A percentile compares a stretch with the other conserved stretches of the same genome.
phyloP scores from a whole-genome alignment of 2,329 filamentous ascomycete genomes.

The Aspergillus tubingensis region DNA sequence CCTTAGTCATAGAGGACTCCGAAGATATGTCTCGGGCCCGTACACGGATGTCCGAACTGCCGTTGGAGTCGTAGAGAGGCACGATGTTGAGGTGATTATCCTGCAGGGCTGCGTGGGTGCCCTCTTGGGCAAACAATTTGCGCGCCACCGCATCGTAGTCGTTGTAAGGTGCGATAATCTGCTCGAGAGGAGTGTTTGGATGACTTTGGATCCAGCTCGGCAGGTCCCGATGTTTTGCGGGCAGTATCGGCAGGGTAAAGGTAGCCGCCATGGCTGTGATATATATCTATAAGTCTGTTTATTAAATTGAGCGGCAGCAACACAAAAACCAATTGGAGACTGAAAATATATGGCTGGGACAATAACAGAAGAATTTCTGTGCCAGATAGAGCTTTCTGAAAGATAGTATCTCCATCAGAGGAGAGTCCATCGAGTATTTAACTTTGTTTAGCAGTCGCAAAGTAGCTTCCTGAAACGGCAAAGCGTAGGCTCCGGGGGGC shows the following conservation, averaged over 20 bases:
- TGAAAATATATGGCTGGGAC: neutral
- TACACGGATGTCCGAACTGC: slow-evolving; percentile 28
- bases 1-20: slow-evolving; percentile 31
- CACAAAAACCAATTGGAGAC: neutral
- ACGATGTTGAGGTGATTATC: slow-evolving; percentile 38
- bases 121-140: slow-evolving; percentile 43
- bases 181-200: slow-evolving; percentile 26
- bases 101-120: slow-evolving; percentile 30
- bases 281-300: neutral
- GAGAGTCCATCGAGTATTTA: neutral
- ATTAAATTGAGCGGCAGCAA: neutral
- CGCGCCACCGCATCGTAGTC: slow-evolving; percentile 38
- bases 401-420: neutral
- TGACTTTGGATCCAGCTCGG: slow-evolving; percentile 28
- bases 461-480: neutral
- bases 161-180: slow-evolving; percentile 40
- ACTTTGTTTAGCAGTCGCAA: neutral
- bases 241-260: slow-evolving; percentile 28
- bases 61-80: slow-evolving; percentile 33
- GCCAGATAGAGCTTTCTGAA: neutral
- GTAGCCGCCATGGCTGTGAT: slow-evolving; percentile 4
- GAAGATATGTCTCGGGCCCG: slow-evolving; percentile 36
- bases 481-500: neutral
- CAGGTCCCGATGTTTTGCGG: slow-evolving; percentile 32
- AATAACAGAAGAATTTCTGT: neutral